These are phyloP conservation scores for Vigna hirtella DNA, from an alignment of 306 rosid species.

Conservation along the genomic window DNA sequence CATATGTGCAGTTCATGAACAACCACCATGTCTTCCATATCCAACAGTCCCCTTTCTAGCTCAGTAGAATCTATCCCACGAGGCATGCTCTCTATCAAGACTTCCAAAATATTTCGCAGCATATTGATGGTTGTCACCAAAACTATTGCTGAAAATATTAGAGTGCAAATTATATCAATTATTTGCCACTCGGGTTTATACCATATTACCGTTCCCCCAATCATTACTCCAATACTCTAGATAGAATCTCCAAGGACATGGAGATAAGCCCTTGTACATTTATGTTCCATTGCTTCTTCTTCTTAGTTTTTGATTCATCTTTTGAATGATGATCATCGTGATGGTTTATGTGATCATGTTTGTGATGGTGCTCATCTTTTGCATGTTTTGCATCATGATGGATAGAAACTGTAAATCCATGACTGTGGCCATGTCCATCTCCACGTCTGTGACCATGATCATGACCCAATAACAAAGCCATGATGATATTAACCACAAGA, in stretches of 20 bases:
- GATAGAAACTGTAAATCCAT: conserved; percentile 55
- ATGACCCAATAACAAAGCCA: conserved; percentile 77
- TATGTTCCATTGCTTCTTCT: conserved; percentile 60
- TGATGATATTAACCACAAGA: conserved; percentile 68
- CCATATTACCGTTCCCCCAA: conserved; percentile 81
- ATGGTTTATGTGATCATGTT: conserved; percentile 42
- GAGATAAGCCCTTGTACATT: conserved; percentile 78
- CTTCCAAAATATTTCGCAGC: conserved; percentile 75
- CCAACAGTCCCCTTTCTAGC: conserved; percentile 65
- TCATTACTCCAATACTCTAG: conserved; percentile 84
- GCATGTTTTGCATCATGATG: conserved; percentile 45
- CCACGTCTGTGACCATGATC: conserved; percentile 67
- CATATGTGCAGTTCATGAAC: conserved; percentile 84
- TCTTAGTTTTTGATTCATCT: conserved; percentile 39
- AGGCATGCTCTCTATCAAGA: conserved; percentile 81
- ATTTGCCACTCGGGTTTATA: conserved; percentile 67
- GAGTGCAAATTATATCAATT: conserved; percentile 74
- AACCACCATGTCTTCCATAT: conserved; percentile 78
- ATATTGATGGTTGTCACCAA: conserved; percentile 71
- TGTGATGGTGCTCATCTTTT: conserved; percentile 52
- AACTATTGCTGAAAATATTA: conserved; percentile 67
- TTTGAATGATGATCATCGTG: conserved; percentile 41
- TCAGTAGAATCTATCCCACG: conserved; percentile 76
- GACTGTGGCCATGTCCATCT: conserved; percentile 47
- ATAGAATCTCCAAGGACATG: conserved; percentile 81